phyloP scores from a whole-genome alignment of 306 rosid genomes.

The Rubus idaeus region DNA sequence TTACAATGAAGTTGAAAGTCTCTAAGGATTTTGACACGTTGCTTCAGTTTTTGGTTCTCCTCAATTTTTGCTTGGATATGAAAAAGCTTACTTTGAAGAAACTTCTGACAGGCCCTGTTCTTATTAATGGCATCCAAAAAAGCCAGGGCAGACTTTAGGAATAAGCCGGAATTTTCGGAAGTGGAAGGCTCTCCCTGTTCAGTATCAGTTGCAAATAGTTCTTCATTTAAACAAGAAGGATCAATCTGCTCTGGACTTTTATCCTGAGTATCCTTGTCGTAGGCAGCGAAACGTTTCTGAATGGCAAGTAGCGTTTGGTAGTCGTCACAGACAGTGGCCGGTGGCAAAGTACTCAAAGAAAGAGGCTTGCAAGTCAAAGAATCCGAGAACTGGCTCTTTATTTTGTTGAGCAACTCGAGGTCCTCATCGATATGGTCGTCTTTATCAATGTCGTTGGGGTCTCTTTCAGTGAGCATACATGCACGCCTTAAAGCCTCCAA shows the following conservation, averaged over 20 bases:
- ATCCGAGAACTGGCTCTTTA: constrained; percentile 46
- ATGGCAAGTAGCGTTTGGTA: constrained; percentile 57
- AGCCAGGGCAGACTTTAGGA: constrained; percentile 64
- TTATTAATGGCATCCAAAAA: constrained; percentile 74
- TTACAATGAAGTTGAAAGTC: constrained; percentile 72
- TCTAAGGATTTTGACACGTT: constrained; percentile 68
- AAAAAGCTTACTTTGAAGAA: constrained; percentile 59
- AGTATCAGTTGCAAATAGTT: constrained; percentile 26
- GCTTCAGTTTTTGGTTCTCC: constrained; percentile 59
- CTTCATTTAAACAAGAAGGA: constrained; percentile 25
- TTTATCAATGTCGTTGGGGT: constrained; percentile 18
- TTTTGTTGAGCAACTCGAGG: constrained; percentile 43
- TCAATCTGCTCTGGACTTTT: constrained; percentile 32
- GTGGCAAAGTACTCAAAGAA: constrained; percentile 39
- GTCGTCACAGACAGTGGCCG: constrained; percentile 49
- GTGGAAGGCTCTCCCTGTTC: constrained; percentile 31
- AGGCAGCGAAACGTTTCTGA: constrained; percentile 51
- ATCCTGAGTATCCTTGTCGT: constrained; percentile 33
- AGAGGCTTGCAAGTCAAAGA: constrained; percentile 19
- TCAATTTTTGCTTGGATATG: constrained; percentile 76
- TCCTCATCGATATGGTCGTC: constrained; percentile 30
- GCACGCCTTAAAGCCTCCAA: constrained; percentile 66
- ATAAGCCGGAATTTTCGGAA: constrained; percentile 29
- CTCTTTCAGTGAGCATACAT: constrained; percentile 41
- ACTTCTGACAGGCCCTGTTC: constrained; percentile 67